Base-by-base conservation (phyloP, 2,329 filamentous ascomycete genomes). In the Alternaria sp. region DNA sequence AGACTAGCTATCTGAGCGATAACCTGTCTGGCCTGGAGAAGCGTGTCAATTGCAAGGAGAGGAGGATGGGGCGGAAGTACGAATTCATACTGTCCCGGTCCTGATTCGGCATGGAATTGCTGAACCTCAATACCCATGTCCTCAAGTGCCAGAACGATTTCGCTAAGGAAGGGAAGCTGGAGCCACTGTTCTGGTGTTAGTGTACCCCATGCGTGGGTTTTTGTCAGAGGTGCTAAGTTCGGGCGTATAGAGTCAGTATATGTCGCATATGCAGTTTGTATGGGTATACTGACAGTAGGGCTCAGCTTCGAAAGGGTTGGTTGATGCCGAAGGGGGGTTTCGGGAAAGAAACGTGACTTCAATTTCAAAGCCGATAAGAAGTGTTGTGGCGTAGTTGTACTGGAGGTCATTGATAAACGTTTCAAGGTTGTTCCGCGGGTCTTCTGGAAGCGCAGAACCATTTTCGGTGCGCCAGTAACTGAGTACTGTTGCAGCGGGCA, bases 351-450 rank as follows among this genome's bases (percentile, higher is more conserved):
- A 89, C 1, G 92, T 84, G 10, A 95, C 86, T 77, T 96, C 92
- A 41, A 96, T 87, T 76, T 97, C 93, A 66, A 95, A 96, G 0
- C 92, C 93, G 16, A 93, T 78, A 0, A 89, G 81, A 49, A 93
- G 87, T 3, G 83, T 78, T 3, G 92, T 81, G 2, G 83, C 82
- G 38, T 83, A 78, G 6, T 86, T 81, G 2, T 78, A 68, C 11
- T 83, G 79, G 0, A 90, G 85, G 6, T 80, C 78, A 0, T 84
- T 80, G 2, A 90, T 72, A 0, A 88, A 81, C 3, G 78, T 81
- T 36, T 79, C 70, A n/a, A 83, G 74, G 41, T 68, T 74, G 41
- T 71, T 70, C 49, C 81, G 85, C 1, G 92, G 92, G 68, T 92
- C 96, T 0, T 89, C 78, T 10, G 76, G 62, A 1, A 87, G 80